Conservation (phyloP, 106 monocot species). For the Dioscorea dumetorum region DNA sequence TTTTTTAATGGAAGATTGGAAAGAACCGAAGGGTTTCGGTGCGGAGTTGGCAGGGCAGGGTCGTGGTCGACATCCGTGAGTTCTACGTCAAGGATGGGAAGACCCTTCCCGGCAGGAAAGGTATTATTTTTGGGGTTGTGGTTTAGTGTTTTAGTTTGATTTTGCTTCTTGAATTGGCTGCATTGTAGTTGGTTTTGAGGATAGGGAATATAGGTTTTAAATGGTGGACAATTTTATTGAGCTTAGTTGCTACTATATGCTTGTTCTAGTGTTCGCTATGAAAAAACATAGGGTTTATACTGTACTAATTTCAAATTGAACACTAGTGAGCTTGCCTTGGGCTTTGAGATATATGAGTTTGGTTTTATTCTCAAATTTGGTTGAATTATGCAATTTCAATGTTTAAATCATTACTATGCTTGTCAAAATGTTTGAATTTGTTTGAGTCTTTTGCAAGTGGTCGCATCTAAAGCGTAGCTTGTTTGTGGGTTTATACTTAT, state of each 20-base stretch:
- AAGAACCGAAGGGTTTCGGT: conserved; percentile 44
- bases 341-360: not conserved
- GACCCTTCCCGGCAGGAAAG: conserved; percentile 33
- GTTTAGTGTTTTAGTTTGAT: not conserved
- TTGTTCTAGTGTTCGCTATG: no score
- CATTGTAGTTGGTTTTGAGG: not conserved
- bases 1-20: conserved; percentile 25
- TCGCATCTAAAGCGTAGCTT: no score
- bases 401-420: not conserved
- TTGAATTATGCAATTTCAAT: not conserved
- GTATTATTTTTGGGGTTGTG: not conserved
- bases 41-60: conserved; percentile 20
- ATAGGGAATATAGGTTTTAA: no score
- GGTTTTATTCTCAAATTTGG: not conserved
- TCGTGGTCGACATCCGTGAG: conserved; percentile 42
- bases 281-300: not conserved
- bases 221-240: no score
- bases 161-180: not conserved
- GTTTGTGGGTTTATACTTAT: no score
- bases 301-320: not conserved
- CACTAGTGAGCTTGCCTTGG: not conserved
- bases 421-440: not conserved
- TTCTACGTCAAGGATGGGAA: conserved; percentile 45
- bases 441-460: not conserved
- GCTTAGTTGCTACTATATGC: no score